Conservation (phyloP, 768 basidiomycete species). For the Mrakia blollopis region DNA sequence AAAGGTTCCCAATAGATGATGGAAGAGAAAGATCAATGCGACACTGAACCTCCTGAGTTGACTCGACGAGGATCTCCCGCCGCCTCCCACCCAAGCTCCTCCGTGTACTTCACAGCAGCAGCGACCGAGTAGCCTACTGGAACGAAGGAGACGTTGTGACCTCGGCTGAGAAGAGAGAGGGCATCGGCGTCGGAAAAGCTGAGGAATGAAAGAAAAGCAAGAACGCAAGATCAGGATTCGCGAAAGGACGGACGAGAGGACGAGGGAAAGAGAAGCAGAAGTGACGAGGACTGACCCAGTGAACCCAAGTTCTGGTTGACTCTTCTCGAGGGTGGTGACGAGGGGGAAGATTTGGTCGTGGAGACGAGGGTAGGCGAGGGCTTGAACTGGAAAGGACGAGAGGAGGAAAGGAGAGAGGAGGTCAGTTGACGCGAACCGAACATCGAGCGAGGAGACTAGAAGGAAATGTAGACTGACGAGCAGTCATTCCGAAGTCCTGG, state of each 20-base stretch:
- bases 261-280: not conserved
- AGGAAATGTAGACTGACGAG: slow-evolving; percentile 2
- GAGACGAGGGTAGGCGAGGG: slow-evolving; percentile 16
- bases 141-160: slow-evolving; percentile 30
- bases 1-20: too few species aligned
- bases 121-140: slow-evolving; percentile 20
- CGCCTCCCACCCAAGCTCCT: slow-evolving; percentile 26
- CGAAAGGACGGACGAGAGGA: not conserved
- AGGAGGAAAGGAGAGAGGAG: not conserved
- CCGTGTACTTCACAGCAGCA: slow-evolving; percentile 14
- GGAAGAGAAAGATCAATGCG: too few species aligned
- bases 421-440: not conserved
- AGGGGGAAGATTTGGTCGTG: slow-evolving; percentile 32
- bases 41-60: too few species aligned
- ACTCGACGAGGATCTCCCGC: slow-evolving; percentile 27
- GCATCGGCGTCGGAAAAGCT: slow-evolving; percentile 2
- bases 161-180: not conserved
- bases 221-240: not conserved
- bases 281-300: not conserved
- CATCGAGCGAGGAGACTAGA: not conserved
- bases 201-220: not conserved
- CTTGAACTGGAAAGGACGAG: slow-evolving; percentile 13
- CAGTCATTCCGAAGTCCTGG: slow-evolving; percentile 25
- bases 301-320: slow-evolving; percentile 13
- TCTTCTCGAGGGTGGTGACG: slow-evolving; percentile 17